Percentiles rank a stretch among this genome's conserved stretches.
Conservation (phyloP, 192 early-diverging fungal genomes). For the Mortierella alpina region DNA sequence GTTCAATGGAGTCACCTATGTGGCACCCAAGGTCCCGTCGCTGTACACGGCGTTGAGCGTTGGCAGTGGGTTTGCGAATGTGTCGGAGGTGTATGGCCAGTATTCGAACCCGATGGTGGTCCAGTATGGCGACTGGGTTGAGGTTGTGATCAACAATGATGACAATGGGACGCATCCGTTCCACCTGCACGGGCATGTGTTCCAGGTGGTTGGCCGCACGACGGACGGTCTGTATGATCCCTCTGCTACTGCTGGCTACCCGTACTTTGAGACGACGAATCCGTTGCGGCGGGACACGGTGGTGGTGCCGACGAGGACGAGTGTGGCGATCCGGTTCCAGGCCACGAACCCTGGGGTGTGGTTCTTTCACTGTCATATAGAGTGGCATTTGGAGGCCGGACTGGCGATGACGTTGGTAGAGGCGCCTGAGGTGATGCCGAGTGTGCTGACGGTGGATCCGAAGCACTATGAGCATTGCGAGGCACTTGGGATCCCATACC, state of each 20-base stretch:
- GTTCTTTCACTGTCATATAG: slow-evolving; percentile 91
- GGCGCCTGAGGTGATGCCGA: slow-evolving; percentile 53
- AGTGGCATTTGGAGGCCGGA: slow-evolving; percentile 80
- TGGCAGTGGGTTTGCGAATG: slow-evolving; percentile 59
- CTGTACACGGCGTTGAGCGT: slow-evolving; percentile 72
- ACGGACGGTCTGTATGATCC: slow-evolving; percentile 62
- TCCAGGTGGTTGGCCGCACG: slow-evolving; percentile 80
- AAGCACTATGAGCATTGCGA: slow-evolving; percentile 64
- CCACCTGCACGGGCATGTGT: slow-evolving; percentile 88
- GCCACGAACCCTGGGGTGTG: slow-evolving; percentile 87
- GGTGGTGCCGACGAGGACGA: slow-evolving; percentile 71
- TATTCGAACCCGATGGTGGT: slow-evolving; percentile 71
- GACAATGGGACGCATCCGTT: slow-evolving; percentile 81
- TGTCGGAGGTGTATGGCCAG: slow-evolving; percentile 68
- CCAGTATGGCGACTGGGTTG: slow-evolving; percentile 70
- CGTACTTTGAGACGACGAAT: slow-evolving; percentile 59
- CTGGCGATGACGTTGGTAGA: slow-evolving; percentile 68
- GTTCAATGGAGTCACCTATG: slow-evolving; percentile 82
- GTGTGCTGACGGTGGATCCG: slow-evolving; percentile 35
- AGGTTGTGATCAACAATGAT: slow-evolving; percentile 80
- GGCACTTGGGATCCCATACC: slow-evolving; percentile 56
- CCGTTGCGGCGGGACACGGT: slow-evolving; percentile 84
- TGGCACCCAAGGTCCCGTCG: slow-evolving; percentile 71
- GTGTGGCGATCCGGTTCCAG: slow-evolving; percentile 76
- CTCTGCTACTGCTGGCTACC: slow-evolving; percentile 22